These are phyloP conservation scores for Hyaloscypha finlandica DNA, from an alignment of 495 filamentous ascomycete species.

Conservation along the genomic window DNA sequence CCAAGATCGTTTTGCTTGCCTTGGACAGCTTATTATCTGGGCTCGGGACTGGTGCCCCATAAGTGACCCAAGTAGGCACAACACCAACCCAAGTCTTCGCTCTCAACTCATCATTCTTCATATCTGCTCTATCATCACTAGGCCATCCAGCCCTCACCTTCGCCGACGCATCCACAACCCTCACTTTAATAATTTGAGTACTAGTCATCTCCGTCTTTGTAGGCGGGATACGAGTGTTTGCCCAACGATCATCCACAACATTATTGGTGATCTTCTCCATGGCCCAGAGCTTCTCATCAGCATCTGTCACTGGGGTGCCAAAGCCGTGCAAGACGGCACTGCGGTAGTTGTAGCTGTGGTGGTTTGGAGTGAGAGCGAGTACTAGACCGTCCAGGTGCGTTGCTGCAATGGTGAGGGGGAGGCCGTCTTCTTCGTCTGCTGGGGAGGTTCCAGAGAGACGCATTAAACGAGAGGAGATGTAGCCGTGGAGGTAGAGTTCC, in stretches of 20 bases:
- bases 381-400: conserved; percentile 65
- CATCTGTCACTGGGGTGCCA: conserved; percentile 65
- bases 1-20: conserved; percentile 5
- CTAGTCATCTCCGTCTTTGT: conserved; percentile 73
- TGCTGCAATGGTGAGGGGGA: conserved; percentile 66
- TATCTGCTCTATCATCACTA: conserved; percentile 71
- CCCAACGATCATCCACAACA: conserved; percentile 70
- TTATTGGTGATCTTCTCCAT: conserved; percentile 81
- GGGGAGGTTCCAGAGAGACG: conserved; percentile 37
- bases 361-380: conserved; percentile 67
- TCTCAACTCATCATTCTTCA: conserved; percentile 59
- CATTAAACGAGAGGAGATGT: conserved; percentile 79
- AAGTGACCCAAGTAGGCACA: conserved; percentile 67
- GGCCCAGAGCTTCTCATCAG: conserved; percentile 77
- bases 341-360: conserved; percentile 88
- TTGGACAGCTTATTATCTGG: conserved; percentile 25
- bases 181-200: conserved; percentile 73
- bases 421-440: conserved; percentile 33
- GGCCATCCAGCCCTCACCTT: conserved; percentile 74
- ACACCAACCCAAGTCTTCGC: conserved; percentile 78
- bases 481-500: conserved; percentile 88
- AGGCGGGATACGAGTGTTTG: conserved; percentile 67
- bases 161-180: conserved; percentile 69
- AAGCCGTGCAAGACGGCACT: conserved; percentile 78
- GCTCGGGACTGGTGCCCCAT: conserved; percentile 67